Conservation (phyloP, 495 filamentous ascomycete genomes). For the Hyaloscypha bicolor region DNA sequence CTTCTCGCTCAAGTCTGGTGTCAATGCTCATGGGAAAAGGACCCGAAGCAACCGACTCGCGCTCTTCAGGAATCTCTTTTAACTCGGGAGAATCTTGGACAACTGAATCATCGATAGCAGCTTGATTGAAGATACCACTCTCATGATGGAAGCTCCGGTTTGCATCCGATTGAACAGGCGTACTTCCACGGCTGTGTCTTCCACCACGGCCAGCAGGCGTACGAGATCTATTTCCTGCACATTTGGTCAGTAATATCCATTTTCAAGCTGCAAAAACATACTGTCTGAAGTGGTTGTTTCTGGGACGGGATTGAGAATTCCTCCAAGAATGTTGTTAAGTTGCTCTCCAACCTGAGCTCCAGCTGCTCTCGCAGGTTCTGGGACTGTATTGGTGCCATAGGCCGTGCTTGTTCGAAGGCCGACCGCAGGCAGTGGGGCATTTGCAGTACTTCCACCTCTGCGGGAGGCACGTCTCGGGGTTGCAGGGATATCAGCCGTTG, state of each 20-base stretch:
- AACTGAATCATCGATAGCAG: constrained; percentile 24
- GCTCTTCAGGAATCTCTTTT: constrained; percentile 2
- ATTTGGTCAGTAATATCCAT: background rate
- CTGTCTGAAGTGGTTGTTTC: background rate
- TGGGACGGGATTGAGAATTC: constrained; percentile 19
- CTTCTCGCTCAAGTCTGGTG: background rate
- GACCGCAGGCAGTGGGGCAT: constrained; percentile 20
- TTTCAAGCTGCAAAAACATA: background rate
- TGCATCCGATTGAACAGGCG: background rate
- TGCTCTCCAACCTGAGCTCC: constrained; percentile 4
- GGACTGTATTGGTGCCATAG: constrained; percentile 29
- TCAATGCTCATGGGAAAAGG: background rate
- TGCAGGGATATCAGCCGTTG: constrained; percentile 19
- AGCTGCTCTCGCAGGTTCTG: background rate
- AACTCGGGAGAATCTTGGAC: constrained; percentile 8
- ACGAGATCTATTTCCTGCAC: background rate
- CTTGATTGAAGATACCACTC: constrained; percentile 36
- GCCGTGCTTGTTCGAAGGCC: constrained; percentile 23
- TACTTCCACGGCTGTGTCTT: background rate
- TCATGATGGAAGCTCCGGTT: constrained; percentile 37
- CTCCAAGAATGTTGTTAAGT: constrained; percentile 12
- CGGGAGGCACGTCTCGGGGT: constrained; percentile 16
- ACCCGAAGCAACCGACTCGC: too few species aligned
- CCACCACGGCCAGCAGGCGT: background rate
- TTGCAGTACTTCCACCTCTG: background rate